Evolutionary conservation across 2,329 filamentous ascomycete species (phyloP).

Genomic region (Chaetomiaceae sp.): DNA sequence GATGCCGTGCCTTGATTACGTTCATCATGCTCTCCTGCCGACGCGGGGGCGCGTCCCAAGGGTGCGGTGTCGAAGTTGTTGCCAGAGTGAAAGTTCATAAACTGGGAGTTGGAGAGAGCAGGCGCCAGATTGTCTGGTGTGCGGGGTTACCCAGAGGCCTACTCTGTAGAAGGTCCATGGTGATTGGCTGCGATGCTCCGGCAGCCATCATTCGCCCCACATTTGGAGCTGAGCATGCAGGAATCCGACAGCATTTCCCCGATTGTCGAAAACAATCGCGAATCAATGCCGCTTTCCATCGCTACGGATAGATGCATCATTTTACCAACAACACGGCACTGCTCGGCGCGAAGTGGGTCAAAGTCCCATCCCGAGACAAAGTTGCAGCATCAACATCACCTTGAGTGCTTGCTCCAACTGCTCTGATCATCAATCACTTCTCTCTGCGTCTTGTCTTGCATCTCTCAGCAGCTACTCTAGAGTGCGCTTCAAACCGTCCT

Average conservation of each 20-base stretch:
- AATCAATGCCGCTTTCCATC: too few relatives aligned
- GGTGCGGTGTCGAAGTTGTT: too few relatives aligned
- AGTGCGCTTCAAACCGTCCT: background rate
- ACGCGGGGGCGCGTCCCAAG: too few relatives aligned
- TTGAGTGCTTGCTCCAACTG: too few relatives aligned
- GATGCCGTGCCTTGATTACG: too few relatives aligned
- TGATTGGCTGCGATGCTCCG: background rate
- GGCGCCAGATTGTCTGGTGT: too few relatives aligned
- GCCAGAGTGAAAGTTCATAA: background rate
- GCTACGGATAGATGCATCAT: conserved; percentile 4
- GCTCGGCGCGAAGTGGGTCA: background rate
- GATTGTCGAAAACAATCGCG: too few relatives aligned
- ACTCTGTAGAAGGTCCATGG: too few relatives aligned
- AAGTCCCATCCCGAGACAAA: background rate
- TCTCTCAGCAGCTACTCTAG: background rate
- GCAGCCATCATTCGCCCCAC: background rate
- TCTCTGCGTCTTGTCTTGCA: too few relatives aligned
- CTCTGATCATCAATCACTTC: too few relatives aligned
- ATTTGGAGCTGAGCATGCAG: background rate
- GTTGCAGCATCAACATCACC: background rate
- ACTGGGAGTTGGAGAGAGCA: background rate
- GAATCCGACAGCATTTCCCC: background rate
- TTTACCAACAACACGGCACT: background rate
- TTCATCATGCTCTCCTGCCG: too few relatives aligned
- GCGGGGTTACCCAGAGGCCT: too few relatives aligned